phyloP scores from a whole-genome alignment of 106 monocot genomes.

The Acanthochlamys bracteata region DNA sequence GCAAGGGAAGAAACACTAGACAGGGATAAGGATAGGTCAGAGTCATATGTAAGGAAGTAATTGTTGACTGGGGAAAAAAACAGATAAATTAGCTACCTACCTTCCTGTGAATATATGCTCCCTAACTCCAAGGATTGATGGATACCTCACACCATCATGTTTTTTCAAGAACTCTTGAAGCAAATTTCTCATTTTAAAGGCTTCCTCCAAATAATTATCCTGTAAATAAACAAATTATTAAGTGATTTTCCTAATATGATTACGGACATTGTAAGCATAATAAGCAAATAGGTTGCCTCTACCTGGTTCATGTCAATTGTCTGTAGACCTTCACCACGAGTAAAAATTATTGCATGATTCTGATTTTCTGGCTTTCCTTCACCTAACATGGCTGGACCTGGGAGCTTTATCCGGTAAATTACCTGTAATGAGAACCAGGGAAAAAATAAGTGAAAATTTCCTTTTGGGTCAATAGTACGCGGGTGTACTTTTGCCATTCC shows the following conservation, averaged over 20 bases:
- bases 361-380: conserved; percentile 99
- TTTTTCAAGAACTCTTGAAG: conserved; percentile 98
- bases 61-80: too few relatives aligned
- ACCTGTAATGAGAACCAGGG: too few relatives aligned
- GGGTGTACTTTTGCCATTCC: too few relatives aligned
- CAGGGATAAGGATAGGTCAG: too few relatives aligned
- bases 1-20: conserved; percentile 99
- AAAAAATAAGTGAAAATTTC: too few relatives aligned
- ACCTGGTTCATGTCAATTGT: conserved; percentile 99
- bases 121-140: conserved; percentile 94
- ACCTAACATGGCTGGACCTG: conserved; percentile 86
- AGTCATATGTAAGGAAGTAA: too few relatives aligned
- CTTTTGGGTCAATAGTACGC: too few relatives aligned
- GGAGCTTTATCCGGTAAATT: conserved; percentile 97
- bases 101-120: conserved; percentile 99
- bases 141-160: conserved; percentile 85
- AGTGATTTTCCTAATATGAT: too few relatives aligned
- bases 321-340: conserved; percentile 97
- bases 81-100: too few relatives aligned
- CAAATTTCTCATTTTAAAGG: conserved; percentile 96
- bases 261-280: too few relatives aligned
- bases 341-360: conserved; percentile 96
- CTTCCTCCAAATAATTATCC: conserved; percentile 99
- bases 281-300: neutral
- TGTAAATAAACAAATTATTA: too few relatives aligned